Conservation (phyloP, 495 filamentous ascomycete species). For the Penicillium maclennaniae region DNA sequence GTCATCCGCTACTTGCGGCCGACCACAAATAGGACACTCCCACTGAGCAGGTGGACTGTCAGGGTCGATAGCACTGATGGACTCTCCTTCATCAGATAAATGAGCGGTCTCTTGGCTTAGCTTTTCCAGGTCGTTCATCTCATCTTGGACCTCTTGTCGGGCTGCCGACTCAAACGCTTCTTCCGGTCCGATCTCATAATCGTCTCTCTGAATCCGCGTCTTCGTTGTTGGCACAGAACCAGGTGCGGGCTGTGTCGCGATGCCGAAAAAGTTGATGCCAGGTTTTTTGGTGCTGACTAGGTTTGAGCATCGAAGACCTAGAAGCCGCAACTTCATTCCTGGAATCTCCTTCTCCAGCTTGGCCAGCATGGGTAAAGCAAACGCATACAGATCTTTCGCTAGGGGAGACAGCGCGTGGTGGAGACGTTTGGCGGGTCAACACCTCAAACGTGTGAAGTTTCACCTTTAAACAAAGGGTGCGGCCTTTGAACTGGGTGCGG, state of each 20-base stretch:
- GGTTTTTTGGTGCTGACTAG: conserved; percentile 80
- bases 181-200: conserved; percentile 68
- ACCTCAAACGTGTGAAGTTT: conserved; percentile 96
- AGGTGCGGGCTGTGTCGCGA: conserved; percentile 26
- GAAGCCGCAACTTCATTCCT: conserved; percentile 73
- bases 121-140: conserved; percentile 59
- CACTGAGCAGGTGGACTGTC: conserved; percentile 50
- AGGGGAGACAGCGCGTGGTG: conserved; percentile 64
- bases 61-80: background rate
- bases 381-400: conserved; percentile 81
- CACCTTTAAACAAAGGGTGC: conserved; percentile 85
- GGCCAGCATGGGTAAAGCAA: conserved; percentile 73
- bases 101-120: conserved; percentile 56
- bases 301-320: conserved; percentile 85
- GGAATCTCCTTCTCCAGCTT: conserved; percentile 87
- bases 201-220: conserved; percentile 16
- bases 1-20: conserved; percentile 72
- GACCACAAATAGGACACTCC: conserved; percentile 82
- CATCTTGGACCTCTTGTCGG: conserved; percentile 60
- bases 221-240: background rate
- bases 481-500: conserved; percentile 78
- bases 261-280: conserved; percentile 75
- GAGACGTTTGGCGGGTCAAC: conserved; percentile 71
- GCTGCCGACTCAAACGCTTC: conserved; percentile 65
- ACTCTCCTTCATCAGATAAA: background rate